These are phyloP conservation scores for Aureobasidium sp. DNA, from an alignment of 2,329 filamentous ascomycete species.

Conservation along the genomic window DNA sequence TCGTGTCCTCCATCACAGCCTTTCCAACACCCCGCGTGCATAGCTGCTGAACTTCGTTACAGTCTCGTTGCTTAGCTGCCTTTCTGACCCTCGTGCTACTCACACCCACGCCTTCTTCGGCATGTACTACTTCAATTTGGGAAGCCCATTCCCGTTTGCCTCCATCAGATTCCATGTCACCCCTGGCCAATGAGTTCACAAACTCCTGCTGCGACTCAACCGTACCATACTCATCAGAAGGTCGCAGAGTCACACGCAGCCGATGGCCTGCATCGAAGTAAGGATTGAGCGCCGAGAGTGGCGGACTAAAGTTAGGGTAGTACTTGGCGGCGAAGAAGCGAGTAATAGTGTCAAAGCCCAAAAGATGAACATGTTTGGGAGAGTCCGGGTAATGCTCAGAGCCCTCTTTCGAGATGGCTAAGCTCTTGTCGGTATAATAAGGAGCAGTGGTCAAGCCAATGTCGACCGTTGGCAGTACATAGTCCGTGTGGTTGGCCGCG, in stretches of 20 bases:
- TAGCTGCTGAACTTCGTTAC: conserved; percentile 41
- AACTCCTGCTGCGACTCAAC: conserved; percentile 48
- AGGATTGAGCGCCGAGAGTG: conserved; percentile 49
- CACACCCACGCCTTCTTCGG: conserved; percentile 37
- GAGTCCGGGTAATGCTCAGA: conserved; percentile 25
- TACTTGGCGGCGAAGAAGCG: conserved; percentile 68
- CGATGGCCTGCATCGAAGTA: conserved; percentile 54
- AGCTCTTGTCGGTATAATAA: conserved; percentile 66
- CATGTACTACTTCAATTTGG: conserved; percentile 53
- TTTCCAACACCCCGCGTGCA: conserved; percentile 49
- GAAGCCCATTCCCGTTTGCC: conserved; percentile 50
- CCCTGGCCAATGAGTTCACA: conserved; percentile 39
- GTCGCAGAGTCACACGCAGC: conserved; percentile 56
- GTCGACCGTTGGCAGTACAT: conserved; percentile 43
- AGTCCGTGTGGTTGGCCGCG: neutral
- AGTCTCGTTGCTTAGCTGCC: conserved; percentile 42
- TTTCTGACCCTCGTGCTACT: conserved; percentile 56
- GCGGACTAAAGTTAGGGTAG: conserved; percentile 41
- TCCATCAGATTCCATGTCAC: conserved; percentile 44
- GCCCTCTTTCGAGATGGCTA: conserved; percentile 42
- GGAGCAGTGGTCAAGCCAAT: conserved; percentile 63
- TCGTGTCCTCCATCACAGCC: conserved; percentile 48
- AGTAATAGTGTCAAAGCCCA: conserved; percentile 68
- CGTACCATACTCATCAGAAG: conserved; percentile 52
- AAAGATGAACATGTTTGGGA: conserved; percentile 55